Conservation (phyloP, 768 basidiomycete species). For the Pisolithus marmoratus region DNA sequence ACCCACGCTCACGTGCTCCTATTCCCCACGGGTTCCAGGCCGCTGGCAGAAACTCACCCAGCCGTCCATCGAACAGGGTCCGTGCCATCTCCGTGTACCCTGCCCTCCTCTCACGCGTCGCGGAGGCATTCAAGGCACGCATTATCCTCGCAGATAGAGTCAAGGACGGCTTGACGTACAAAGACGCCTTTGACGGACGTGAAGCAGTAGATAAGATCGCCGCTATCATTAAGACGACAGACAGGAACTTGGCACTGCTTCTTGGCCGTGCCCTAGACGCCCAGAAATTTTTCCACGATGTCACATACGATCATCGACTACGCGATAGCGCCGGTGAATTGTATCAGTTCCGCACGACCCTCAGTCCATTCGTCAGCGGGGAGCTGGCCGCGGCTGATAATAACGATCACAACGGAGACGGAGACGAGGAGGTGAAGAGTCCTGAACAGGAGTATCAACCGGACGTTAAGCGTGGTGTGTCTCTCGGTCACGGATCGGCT, state of each 20-base stretch:
- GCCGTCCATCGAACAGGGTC: slow-evolving; percentile 33
- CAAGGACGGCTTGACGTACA: slow-evolving; percentile 96
- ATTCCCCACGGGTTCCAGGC: slow-evolving; percentile 23
- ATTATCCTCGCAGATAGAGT: slow-evolving; percentile 70
- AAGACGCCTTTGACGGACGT: slow-evolving; percentile 93
- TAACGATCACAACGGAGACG: slow-evolving; percentile 25
- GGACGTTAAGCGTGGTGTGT: slow-evolving; percentile 17
- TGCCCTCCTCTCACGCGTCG: slow-evolving; percentile 91
- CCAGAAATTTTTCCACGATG: slow-evolving; percentile 99
- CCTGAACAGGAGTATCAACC: slow-evolving; percentile 14
- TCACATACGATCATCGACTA: slow-evolving; percentile 95
- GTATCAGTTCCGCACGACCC: slow-evolving; percentile 85
- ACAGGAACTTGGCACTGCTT: slow-evolving; percentile 90
- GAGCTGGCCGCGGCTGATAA: slow-evolving; percentile 40
- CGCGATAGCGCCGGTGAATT: slow-evolving; percentile 84
- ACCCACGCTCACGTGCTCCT: slow-evolving; percentile 30
- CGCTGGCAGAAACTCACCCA: slow-evolving; percentile 31
- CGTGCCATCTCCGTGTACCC: slow-evolving; percentile 85
- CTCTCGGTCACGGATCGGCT: slow-evolving; percentile 28
- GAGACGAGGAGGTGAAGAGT: slow-evolving; percentile 30
- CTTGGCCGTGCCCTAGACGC: slow-evolving; percentile 95
- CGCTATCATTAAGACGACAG: slow-evolving; percentile 97
- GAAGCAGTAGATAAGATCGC: slow-evolving; percentile 97
- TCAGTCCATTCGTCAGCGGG: slow-evolving; percentile 83
- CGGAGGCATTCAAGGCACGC: slow-evolving; percentile 86